These are phyloP conservation scores for Jaltomata sinuosa DNA, from an alignment of 257 asterid genomes.

Conservation along the genomic window DNA sequence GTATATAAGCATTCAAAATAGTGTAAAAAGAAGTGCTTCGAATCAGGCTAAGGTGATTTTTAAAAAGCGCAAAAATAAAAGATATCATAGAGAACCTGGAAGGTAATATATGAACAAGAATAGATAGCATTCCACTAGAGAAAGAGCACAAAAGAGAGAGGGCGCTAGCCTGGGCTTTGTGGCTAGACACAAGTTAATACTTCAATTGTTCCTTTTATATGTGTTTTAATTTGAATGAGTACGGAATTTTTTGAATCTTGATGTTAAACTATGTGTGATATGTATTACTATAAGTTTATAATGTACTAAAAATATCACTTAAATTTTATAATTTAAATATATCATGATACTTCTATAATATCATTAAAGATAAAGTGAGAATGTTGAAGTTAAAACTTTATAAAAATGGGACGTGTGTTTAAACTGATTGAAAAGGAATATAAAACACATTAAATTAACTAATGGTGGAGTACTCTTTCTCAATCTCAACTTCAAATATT, in stretches of 20 bases:
- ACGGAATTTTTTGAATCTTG: background rate
- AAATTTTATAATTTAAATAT: background rate
- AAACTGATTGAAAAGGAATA: background rate
- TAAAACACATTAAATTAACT: background rate
- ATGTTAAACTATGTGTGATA: background rate
- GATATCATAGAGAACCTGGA: no score
- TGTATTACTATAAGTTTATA: background rate
- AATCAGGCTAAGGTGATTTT: no score
- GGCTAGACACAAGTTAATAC: background rate
- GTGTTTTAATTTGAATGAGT: background rate
- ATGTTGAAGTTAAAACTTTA: background rate
- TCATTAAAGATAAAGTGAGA: background rate
- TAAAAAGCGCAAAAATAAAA: no score
- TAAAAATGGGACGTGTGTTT: no score
- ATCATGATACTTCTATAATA: background rate
- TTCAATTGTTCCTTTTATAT: no score
- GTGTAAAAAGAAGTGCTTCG: no score
- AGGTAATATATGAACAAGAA: no score
- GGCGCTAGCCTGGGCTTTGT: no score
- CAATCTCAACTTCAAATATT: background rate
- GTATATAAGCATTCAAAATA: no score
- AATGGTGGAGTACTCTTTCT: background rate
- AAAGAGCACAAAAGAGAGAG: no score
- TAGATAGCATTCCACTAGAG: no score
- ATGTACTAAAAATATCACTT: background rate